These are phyloP conservation scores for Kalanchoe fedtschenkoi DNA, from an alignment of 164 flowering plant species.

Conservation along the genomic window DNA sequence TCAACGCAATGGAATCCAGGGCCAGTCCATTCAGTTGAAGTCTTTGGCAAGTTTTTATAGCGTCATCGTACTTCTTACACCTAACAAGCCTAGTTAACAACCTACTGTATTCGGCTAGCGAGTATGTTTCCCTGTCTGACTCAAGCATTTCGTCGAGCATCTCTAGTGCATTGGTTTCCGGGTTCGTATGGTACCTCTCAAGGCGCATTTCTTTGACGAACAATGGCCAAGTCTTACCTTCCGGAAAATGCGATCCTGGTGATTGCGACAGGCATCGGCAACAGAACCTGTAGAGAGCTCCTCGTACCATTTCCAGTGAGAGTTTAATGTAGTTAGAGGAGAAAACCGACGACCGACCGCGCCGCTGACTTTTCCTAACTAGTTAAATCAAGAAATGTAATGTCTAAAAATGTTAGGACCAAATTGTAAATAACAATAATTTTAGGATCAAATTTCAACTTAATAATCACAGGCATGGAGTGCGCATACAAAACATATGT, in stretches of 20 bases:
- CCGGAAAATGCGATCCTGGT: not conserved
- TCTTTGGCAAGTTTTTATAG: not conserved
- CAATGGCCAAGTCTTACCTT: not conserved
- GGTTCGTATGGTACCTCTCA: not conserved
- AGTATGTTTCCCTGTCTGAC: not conserved
- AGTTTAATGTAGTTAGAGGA: not conserved
- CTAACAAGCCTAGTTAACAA: not conserved
- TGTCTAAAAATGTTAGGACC: too few species aligned
- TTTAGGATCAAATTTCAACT: too few species aligned
- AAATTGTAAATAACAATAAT: too few species aligned
- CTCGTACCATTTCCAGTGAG: not conserved
- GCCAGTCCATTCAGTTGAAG: not conserved
- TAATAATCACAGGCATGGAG: too few species aligned
- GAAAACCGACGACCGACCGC: too few species aligned
- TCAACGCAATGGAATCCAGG: not conserved
- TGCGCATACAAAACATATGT: too few species aligned
- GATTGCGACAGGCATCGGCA: not conserved
- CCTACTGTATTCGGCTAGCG: not conserved
- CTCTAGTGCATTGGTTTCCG: not conserved
- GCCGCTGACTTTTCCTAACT: too few species aligned
- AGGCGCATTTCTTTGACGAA: not conserved
- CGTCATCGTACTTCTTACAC: not conserved
- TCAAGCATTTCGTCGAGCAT: conserved; percentile 4
- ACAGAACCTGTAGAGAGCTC: not conserved
- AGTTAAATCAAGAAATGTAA: too few species aligned